Conservation (phyloP, 2,329 filamentous ascomycete genomes). For the Colletotrichum chlorophyti region DNA sequence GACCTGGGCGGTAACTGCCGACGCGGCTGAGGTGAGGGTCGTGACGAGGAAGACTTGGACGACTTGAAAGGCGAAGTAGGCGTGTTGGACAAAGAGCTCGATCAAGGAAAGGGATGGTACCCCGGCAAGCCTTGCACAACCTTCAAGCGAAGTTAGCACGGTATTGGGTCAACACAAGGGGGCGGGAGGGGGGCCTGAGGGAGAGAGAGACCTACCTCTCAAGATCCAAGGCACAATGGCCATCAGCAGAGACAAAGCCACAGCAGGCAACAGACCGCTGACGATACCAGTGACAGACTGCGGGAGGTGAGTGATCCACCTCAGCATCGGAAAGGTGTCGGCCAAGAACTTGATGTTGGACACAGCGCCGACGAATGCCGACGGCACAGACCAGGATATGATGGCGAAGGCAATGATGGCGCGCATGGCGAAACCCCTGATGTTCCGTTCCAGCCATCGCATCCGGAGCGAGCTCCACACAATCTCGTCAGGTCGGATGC, state of each 20-base stretch:
- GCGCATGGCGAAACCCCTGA: constrained; percentile 70
- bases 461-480: constrained; percentile 82
- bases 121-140: constrained; percentile 74
- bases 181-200: constrained; percentile 5
- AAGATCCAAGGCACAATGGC: constrained; percentile 80
- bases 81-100: constrained; percentile 80
- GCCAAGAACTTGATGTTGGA: constrained; percentile 81
- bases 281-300: constrained; percentile 75
- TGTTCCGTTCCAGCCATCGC: constrained; percentile 76
- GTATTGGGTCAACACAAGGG: background rate
- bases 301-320: constrained; percentile 78
- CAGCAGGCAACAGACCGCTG: constrained; percentile 80
- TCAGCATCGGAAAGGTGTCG: constrained; percentile 70
- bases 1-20: constrained; percentile 64
- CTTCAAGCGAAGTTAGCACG: constrained; percentile 45
- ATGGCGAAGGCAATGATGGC: constrained; percentile 75
- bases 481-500: constrained; percentile 79
- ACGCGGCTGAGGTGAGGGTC: constrained; percentile 77
- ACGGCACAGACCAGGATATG: constrained; percentile 82
- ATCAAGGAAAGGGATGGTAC: constrained; percentile 73
- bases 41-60: constrained; percentile 86
- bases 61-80: constrained; percentile 82
- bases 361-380: constrained; percentile 82
- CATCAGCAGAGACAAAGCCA: constrained; percentile 83
- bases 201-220: constrained; percentile 66